These are phyloP conservation scores for Nannochloropsis gaditana DNA, from an alignment of 108 stramenopile species.

Conservation along the genomic window DNA sequence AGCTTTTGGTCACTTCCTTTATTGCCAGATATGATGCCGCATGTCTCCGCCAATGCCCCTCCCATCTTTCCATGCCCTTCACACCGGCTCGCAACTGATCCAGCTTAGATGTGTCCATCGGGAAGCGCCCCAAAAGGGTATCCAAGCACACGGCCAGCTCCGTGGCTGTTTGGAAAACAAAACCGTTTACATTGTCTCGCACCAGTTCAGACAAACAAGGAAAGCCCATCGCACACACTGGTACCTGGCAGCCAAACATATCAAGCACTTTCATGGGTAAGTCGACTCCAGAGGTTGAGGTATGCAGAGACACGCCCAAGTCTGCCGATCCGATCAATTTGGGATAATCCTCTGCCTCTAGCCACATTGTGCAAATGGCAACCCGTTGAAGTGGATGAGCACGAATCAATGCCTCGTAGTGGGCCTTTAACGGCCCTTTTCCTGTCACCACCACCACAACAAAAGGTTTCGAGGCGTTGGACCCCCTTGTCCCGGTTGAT, in stretches of 20 bases:
- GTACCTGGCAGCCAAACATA: slow-evolving; percentile 88
- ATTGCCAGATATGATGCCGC: background rate
- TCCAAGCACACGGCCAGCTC: slow-evolving; percentile 32
- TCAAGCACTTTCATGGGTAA: slow-evolving; percentile 99
- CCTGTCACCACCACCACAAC: slow-evolving; percentile 87
- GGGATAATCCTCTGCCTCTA: slow-evolving; percentile 88
- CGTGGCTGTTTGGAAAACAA: slow-evolving; percentile 30
- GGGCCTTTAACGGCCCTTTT: slow-evolving; percentile 82
- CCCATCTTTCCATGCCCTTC: background rate
- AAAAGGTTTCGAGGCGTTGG: slow-evolving; percentile 27
- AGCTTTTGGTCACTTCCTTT: too few relatives aligned
- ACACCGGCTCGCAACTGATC: slow-evolving; percentile 30
- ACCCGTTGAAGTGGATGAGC: slow-evolving; percentile 43
- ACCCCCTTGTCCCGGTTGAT: background rate
- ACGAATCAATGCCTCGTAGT: slow-evolving; percentile 63
- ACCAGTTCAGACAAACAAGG: slow-evolving; percentile 83
- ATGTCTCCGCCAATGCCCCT: slow-evolving; percentile 3
- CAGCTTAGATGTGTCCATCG: slow-evolving; percentile 30
- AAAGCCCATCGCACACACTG: slow-evolving; percentile 83
- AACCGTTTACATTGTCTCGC: slow-evolving; percentile 53
- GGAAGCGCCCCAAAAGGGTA: slow-evolving; percentile 35
- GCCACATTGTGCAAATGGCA: slow-evolving; percentile 77
- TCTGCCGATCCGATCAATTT: slow-evolving; percentile 60
- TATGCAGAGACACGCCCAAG: slow-evolving; percentile 86
- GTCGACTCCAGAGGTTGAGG: slow-evolving; percentile 83